Evolutionary conservation across 306 rosid genomes (phyloP).

Genomic region (Luffa aegyptiaca): DNA sequence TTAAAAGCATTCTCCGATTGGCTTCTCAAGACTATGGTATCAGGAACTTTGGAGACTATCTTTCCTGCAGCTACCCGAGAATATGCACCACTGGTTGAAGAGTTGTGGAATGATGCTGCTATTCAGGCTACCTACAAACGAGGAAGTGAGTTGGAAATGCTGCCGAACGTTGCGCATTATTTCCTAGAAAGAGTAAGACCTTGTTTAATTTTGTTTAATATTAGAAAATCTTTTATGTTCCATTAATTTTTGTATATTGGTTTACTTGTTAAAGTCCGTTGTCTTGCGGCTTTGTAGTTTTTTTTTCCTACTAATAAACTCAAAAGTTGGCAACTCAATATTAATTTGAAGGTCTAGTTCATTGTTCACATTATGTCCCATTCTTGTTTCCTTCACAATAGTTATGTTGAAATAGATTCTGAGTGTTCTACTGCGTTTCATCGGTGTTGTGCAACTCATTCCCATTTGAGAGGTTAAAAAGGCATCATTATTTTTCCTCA

Average conservation of each 20-base stretch:
- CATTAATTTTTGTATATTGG: background rate
- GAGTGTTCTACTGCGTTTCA: no score
- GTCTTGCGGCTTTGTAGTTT: background rate
- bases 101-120: constrained; percentile 84
- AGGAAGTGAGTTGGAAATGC: constrained; percentile 83
- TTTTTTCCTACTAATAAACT: background rate
- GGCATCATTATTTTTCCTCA: no score
- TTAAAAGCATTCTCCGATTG: constrained; percentile 93
- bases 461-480: no score
- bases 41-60: constrained; percentile 83
- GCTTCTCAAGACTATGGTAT: constrained; percentile 90
- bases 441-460: no score
- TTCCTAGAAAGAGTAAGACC: constrained; percentile 79
- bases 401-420: no score
- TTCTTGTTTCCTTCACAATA: no score
- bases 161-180: constrained; percentile 79
- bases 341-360: background rate
- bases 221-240: background rate
- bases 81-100: constrained; percentile 83
- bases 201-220: background rate
- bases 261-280: background rate
- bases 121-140: constrained; percentile 77
- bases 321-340: background rate
- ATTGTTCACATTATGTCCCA: no score
- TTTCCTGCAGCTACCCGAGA: constrained; percentile 99